Conservation (phyloP, 2,329 filamentous ascomycete genomes). For the Aspergillus novoparasiticus region DNA sequence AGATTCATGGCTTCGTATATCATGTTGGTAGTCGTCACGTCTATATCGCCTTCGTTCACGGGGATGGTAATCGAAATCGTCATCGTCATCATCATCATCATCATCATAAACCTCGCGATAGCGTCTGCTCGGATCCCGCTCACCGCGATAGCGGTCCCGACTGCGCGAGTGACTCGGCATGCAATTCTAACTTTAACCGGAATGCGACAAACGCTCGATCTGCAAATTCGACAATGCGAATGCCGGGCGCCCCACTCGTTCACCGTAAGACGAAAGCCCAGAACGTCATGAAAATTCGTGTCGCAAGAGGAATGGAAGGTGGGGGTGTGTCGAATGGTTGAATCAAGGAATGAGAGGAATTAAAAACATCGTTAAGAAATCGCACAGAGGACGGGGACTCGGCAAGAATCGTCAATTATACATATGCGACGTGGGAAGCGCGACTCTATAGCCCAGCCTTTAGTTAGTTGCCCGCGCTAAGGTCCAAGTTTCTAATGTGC, state of each 20-base stretch:
- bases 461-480: neutral
- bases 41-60: slow-evolving; percentile 26
- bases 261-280: neutral
- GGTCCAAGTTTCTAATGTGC: neutral
- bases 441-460: neutral
- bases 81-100: slow-evolving; percentile 19
- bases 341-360: neutral
- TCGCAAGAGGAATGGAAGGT: neutral
- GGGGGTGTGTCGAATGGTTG: neutral
- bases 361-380: neutral
- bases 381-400: neutral
- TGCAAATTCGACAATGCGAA: slow-evolving; percentile 1
- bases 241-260: neutral
- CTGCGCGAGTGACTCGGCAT: slow-evolving; percentile 39
- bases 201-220: slow-evolving; percentile 7
- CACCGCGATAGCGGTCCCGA: slow-evolving; percentile 34
- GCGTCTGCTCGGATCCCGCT: slow-evolving; percentile 18
- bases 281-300: neutral
- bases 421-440: slow-evolving; percentile 5
- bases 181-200: slow-evolving; percentile 14
- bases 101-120: slow-evolving; percentile 29
- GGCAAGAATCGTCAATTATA: neutral
- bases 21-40: slow-evolving; percentile 18
- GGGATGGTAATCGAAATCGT: slow-evolving; percentile 24
- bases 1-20: slow-evolving; percentile 10